These are phyloP conservation scores for Pisolithus sp. DNA, from an alignment of 768 basidiomycete genomes.

Conservation along the genomic window DNA sequence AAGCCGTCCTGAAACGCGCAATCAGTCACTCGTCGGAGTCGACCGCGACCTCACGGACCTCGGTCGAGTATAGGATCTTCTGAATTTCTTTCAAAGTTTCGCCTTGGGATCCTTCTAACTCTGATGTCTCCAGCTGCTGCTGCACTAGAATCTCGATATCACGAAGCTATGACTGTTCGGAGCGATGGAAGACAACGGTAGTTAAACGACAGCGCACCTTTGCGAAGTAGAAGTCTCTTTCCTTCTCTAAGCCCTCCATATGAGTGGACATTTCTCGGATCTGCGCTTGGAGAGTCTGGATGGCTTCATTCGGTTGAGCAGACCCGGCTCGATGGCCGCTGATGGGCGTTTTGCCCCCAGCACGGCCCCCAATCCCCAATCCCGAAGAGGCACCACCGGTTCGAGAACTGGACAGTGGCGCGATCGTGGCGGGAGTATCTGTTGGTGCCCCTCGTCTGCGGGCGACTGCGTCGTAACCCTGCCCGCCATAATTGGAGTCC, in stretches of 20 bases:
- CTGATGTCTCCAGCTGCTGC: slow-evolving; percentile 60
- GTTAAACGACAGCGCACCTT: slow-evolving; percentile 52
- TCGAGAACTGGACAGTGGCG: slow-evolving; percentile 47
- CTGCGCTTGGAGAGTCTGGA: slow-evolving; percentile 67
- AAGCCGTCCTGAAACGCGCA: slow-evolving; percentile 69
- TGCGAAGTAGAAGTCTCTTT: slow-evolving; percentile 96
- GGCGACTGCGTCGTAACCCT: slow-evolving; percentile 78
- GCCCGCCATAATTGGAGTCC: slow-evolving; percentile 87
- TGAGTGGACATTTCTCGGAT: slow-evolving; percentile 75
- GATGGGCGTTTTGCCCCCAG: slow-evolving; percentile 70
- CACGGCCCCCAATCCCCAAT: slow-evolving; percentile 35
- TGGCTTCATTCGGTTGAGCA: slow-evolving; percentile 58
- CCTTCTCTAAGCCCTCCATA: slow-evolving; percentile 91
- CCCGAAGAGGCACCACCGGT: slow-evolving; percentile 28
- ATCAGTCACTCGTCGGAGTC: slow-evolving; percentile 5
- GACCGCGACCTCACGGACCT: slow-evolving; percentile 47
- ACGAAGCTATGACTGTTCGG: slow-evolving; percentile 58
- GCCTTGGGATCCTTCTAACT: slow-evolving; percentile 52
- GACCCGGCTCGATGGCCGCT: slow-evolving; percentile 61
- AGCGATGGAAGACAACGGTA: slow-evolving; percentile 3
- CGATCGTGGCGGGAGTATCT: slow-evolving; percentile 76
- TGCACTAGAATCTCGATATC: slow-evolving; percentile 95
- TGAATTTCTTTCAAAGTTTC: slow-evolving; percentile 71
- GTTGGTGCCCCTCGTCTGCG: slow-evolving; percentile 71
- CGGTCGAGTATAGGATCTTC: slow-evolving; percentile 89